A percentile compares a stretch with the other conserved stretches of the same genome.
Conservation (phyloP, 2,329 filamentous ascomycete genomes). For the Dryadomyces sulphureus region DNA sequence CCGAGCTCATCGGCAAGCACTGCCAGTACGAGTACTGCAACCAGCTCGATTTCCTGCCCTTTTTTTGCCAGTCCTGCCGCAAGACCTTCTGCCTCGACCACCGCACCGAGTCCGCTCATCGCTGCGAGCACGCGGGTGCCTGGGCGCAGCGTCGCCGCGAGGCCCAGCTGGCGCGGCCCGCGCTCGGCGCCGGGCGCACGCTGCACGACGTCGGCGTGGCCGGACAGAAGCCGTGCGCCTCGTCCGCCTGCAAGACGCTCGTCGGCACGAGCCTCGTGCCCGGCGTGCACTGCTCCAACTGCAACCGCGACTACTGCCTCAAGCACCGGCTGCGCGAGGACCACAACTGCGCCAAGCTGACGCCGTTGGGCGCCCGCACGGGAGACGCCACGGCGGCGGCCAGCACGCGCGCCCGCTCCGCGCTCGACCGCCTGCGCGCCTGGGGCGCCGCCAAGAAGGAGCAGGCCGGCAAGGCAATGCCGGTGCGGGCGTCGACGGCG, state of each 20-base stretch:
- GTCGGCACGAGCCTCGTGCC: conserved; percentile 54
- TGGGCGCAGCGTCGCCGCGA: conserved; percentile 44
- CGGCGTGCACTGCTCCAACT: conserved; percentile 55
- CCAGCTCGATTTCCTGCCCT: conserved; percentile 91
- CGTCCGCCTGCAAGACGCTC: conserved; percentile 50
- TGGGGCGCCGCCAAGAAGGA: conserved; percentile 69
- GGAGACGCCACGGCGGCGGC: conserved; percentile 23
- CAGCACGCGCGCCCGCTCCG: conserved; percentile 51
- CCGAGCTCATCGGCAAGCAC: conserved; percentile 74
- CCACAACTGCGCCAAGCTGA: conserved; percentile 69
- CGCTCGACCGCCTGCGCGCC: conserved; percentile 60
- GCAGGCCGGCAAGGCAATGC: conserved; percentile 40
- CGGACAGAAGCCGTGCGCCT: conserved; percentile 53
- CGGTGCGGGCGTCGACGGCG: conserved; percentile 33
- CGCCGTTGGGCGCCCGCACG: conserved; percentile 36
- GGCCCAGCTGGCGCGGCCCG: conserved; percentile 36
- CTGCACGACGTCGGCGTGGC: conserved; percentile 32
- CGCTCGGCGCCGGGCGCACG: conserved; percentile 37
- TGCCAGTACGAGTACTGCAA: conserved; percentile 88
- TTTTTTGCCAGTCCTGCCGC: conserved; percentile 78
- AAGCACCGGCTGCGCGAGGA: conserved; percentile 66
- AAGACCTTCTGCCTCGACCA: conserved; percentile 88
- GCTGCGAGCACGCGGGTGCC: conserved; percentile 44
- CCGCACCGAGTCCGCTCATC: conserved; percentile 70
- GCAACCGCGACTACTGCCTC: conserved; percentile 62